phyloP scores from a whole-genome alignment of 305 asterid species.

The Petunia hybrid region DNA sequence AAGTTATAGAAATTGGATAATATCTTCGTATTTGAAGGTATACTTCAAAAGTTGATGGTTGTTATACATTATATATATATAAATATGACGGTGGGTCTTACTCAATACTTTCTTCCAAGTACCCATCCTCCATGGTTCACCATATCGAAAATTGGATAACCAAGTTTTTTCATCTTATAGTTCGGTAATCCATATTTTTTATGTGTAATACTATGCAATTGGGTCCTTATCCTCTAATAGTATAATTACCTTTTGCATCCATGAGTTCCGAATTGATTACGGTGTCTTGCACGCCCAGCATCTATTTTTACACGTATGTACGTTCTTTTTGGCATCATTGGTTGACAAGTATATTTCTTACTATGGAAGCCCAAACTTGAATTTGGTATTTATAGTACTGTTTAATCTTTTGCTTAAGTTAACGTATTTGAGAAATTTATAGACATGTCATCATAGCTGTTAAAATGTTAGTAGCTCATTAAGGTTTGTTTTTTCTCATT shows the following conservation, averaged over 20 bases:
- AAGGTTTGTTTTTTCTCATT: not conserved
- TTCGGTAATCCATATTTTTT: no score
- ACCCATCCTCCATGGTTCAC: no score
- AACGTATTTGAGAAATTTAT: constrained; percentile 11
- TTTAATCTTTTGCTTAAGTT: not conserved
- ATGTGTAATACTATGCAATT: no score
- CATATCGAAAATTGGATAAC: no score
- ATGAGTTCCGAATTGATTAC: constrained; percentile 11
- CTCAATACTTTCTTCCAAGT: no score
- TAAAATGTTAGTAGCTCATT: not conserved
- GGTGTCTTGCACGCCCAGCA: constrained; percentile 5
- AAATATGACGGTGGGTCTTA: no score
- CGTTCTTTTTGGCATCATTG: not conserved
- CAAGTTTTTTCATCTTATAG: no score
- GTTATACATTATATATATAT: no score
- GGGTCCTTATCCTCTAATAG: no score
- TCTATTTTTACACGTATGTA: not conserved
- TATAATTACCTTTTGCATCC: not conserved
- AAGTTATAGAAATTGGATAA: no score
- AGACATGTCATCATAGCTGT: constrained; percentile 5
- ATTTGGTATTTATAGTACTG: constrained; percentile 9
- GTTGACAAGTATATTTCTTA: constrained; percentile 7
- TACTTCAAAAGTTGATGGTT: no score
- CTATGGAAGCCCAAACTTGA: not conserved
- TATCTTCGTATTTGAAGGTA: no score